These are phyloP conservation scores for Rheum nobile DNA, from an alignment of 148 eudicot genomes.

Conservation along the genomic window DNA sequence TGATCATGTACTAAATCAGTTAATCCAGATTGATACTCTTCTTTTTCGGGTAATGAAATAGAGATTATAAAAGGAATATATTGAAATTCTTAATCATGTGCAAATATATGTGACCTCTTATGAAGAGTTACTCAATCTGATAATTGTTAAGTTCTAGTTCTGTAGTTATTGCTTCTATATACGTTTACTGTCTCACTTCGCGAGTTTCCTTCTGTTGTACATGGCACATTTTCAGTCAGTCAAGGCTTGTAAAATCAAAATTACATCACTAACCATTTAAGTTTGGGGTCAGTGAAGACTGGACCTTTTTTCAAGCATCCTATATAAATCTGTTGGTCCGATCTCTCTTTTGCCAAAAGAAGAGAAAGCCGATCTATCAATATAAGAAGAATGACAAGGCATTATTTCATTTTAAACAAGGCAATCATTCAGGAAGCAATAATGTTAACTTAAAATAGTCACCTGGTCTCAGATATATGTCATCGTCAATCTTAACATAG, in stretches of 20 bases:
- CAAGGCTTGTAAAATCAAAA: background rate
- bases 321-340: slow-evolving; percentile 78
- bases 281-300: slow-evolving; percentile 79
- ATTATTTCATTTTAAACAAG: background rate
- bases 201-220: background rate
- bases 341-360: slow-evolving; percentile 78
- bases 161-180: background rate
- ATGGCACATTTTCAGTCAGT: background rate
- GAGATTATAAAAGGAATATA: background rate
- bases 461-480: slow-evolving; percentile 93
- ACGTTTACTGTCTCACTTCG: background rate
- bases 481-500: slow-evolving; percentile 93
- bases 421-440: background rate
- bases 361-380: slow-evolving; percentile 75
- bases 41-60: background rate
- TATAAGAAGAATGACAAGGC: slow-evolving; percentile 1
- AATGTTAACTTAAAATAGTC: background rate
- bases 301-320: slow-evolving; percentile 99
- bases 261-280: slow-evolving; percentile 64
- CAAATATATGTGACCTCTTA: background rate
- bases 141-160: too few relatives aligned
- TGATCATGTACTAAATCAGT: too few relatives aligned
- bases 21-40: background rate
- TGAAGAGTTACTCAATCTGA: background rate
- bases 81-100: background rate